Conservation (phyloP, 2,329 filamentous ascomycete genomes). For the Hymenoscyphus repandus region DNA sequence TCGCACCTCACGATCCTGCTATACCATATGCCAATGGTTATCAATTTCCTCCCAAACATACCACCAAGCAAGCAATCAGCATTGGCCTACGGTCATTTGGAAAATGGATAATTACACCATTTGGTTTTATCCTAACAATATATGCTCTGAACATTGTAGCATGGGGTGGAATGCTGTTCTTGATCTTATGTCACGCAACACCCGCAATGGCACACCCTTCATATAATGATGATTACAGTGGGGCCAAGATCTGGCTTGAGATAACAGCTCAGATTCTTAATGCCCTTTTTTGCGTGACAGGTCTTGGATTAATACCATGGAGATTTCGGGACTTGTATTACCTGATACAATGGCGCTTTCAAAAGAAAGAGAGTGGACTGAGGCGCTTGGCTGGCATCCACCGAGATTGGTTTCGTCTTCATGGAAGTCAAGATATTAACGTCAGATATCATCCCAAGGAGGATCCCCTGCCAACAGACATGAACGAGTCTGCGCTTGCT, state of each 20-base stretch:
- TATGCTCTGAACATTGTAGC: slow-evolving; percentile 78
- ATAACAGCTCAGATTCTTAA: slow-evolving; percentile 77
- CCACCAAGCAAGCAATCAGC: slow-evolving; percentile 50
- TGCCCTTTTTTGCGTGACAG: slow-evolving; percentile 78
- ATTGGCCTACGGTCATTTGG: slow-evolving; percentile 56
- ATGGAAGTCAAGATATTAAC: slow-evolving; percentile 53
- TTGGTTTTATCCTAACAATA: slow-evolving; percentile 70
- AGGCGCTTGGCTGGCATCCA: slow-evolving; percentile 56
- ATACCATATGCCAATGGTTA: slow-evolving; percentile 21
- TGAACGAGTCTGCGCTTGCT: slow-evolving; percentile 47
- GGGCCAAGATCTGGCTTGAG: slow-evolving; percentile 75
- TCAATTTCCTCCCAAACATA: slow-evolving; percentile 37
- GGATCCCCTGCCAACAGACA: slow-evolving; percentile 33
- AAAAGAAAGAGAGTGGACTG: slow-evolving; percentile 10
- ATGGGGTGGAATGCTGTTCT: slow-evolving; percentile 86
- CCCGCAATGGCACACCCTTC: slow-evolving; percentile 60
- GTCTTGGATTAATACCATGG: slow-evolving; percentile 80
- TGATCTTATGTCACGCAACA: slow-evolving; percentile 68
- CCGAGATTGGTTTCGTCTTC: slow-evolving; percentile 66
- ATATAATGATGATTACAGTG: slow-evolving; percentile 55
- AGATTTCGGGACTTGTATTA: slow-evolving; percentile 73
- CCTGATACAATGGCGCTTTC: slow-evolving; percentile 42
- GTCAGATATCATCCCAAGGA: slow-evolving; percentile 26
- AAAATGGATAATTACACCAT: slow-evolving; percentile 66
- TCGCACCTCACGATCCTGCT: slow-evolving; percentile 16